Conservation (phyloP, 2,329 filamentous ascomycete genomes). For the Pseudogymnoascus sp. region DNA sequence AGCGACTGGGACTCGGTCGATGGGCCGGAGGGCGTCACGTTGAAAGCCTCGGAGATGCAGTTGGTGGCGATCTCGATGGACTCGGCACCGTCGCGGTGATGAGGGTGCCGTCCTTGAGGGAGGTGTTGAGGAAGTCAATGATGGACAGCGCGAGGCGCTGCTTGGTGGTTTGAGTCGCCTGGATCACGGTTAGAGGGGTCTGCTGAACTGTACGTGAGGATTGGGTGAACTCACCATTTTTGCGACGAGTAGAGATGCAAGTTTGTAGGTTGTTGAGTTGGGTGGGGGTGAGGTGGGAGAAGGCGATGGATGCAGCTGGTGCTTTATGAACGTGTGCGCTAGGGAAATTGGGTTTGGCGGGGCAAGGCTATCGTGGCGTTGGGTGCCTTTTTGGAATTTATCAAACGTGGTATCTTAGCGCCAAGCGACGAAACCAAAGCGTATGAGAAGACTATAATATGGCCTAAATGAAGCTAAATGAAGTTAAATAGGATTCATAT, state of each 20-base stretch:
- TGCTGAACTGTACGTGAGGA: neutral
- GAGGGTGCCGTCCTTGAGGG: constrained; percentile 81
- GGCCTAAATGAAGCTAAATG: neutral
- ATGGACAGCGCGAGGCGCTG: constrained; percentile 95
- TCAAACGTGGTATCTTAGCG: neutral
- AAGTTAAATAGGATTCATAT: neutral
- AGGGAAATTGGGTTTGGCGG: constrained; percentile 6
- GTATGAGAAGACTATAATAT: neutral
- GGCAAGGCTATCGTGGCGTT: constrained; percentile 6
- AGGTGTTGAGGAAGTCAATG: constrained; percentile 86
- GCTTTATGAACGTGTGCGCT: constrained; percentile 5
- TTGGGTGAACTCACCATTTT: constrained; percentile 12
- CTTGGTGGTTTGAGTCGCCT: constrained; percentile 26
- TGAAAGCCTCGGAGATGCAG: constrained; percentile 93
- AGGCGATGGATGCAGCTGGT: neutral
- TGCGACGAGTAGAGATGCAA: constrained; percentile 8
- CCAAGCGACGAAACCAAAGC: neutral
- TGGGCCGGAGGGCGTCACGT: constrained; percentile 77
- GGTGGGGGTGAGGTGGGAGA: neutral
- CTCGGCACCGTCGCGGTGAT: constrained; percentile 83
- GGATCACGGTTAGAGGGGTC: neutral
- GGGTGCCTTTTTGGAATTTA: neutral
- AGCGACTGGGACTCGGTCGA: constrained; percentile 74
- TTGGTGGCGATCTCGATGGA: constrained; percentile 90
- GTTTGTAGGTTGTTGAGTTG: neutral